Percentiles rank a stretch among this genome's conserved stretches.
These are phyloP conservation scores for Teunomyces kruisii DNA, from an alignment of 805 yeast species.

Conservation along the genomic window DNA sequence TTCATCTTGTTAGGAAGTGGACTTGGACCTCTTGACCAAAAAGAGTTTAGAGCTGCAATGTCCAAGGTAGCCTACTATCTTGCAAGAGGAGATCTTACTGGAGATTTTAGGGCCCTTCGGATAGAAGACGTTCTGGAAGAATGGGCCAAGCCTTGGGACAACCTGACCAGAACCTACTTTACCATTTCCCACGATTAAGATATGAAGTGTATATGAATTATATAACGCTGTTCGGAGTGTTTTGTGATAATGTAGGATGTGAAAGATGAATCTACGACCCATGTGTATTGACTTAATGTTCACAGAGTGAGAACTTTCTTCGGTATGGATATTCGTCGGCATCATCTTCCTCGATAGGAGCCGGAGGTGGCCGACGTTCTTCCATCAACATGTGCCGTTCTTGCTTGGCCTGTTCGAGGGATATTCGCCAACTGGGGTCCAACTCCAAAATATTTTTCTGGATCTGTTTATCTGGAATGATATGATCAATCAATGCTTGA, in stretches of 20 bases:
- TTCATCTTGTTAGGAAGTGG: conserved; percentile 11
- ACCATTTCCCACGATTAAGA: not conserved
- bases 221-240: too few species aligned
- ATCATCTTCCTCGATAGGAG: not conserved
- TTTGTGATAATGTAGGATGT: too few species aligned
- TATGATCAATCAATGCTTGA: not conserved
- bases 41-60: not conserved
- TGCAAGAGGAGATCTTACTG: conserved; percentile 5
- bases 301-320: not conserved
- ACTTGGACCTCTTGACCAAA: conserved; percentile 7
- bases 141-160: conserved; percentile 8
- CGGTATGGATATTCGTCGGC: not conserved
- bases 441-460: conserved; percentile 4
- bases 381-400: conserved; percentile 28
- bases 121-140: conserved; percentile 8
- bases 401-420: conserved; percentile 23
- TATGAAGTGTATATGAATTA: too few species aligned
- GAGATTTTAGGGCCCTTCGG: conserved; percentile 1
- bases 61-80: conserved; percentile 3
- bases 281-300: not conserved
- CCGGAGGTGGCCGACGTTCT: conserved; percentile 19
- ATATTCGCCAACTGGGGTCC: conserved; percentile 13
- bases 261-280: too few species aligned
- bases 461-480: conserved; percentile 5
- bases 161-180: conserved; percentile 9